These are phyloP conservation scores for Hamiltosporidium tvaerminnensis DNA, from an alignment of 371 early-diverging fungal genomes.

Conservation along the genomic window DNA sequence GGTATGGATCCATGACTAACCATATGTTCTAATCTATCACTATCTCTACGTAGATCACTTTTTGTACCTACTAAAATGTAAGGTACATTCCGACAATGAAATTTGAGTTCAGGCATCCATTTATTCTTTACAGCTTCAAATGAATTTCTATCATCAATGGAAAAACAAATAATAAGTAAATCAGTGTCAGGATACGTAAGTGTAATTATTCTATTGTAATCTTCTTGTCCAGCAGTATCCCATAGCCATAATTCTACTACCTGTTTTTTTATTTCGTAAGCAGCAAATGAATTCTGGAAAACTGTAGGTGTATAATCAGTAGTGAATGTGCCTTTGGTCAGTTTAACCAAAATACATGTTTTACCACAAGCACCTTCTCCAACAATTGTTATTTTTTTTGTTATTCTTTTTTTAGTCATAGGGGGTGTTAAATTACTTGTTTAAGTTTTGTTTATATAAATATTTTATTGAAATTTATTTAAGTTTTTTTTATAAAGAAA, in stretches of 20 bases:
- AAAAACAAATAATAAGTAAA: conserved; percentile 39
- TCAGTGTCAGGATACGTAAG: conserved; percentile 42
- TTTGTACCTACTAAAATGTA: conserved; percentile 20
- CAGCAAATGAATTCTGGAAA: background rate
- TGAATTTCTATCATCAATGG: conserved; percentile 22
- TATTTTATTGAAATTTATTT: no score
- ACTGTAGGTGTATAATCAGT: background rate
- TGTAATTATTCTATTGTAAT: conserved; percentile 37
- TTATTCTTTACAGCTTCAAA: conserved; percentile 31
- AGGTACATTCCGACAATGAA: conserved; percentile 2
- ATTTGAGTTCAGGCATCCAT: conserved; percentile 9
- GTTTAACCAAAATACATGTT: background rate
- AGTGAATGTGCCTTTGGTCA: background rate
- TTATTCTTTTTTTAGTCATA: no score
- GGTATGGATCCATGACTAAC: background rate
- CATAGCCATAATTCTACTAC: background rate
- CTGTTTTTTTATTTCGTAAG: background rate
- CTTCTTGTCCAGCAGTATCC: conserved; percentile 54
- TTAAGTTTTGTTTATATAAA: no score
- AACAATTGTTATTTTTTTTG: background rate
- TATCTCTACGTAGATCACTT: conserved; percentile 15
- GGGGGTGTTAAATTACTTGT: no score
- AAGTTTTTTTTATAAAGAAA: no score
- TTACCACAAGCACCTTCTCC: background rate
- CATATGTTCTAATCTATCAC: conserved; percentile 6